phyloP scores from a whole-genome alignment of 1,284 basidiomycete species.

The Cutaneotrichosporon arboriforme region DNA sequence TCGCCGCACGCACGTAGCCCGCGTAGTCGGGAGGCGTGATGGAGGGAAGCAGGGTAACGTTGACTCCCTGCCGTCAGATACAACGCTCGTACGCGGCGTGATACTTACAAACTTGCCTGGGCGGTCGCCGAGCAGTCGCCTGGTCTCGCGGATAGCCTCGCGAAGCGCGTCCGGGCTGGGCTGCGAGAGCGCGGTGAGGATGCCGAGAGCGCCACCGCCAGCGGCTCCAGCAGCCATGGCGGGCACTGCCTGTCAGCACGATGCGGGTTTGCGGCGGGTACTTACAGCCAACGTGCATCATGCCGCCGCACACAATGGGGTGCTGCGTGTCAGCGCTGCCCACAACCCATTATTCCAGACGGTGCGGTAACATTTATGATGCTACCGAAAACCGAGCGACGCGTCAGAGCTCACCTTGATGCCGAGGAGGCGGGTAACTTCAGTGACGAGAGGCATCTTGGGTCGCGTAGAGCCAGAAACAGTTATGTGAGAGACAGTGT shows the following conservation, averaged over 20 bases:
- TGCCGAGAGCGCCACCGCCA: conserved; percentile 78
- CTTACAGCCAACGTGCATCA: conserved; percentile 13
- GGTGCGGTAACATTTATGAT: too few species aligned
- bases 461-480: too few species aligned
- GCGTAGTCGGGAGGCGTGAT: conserved; percentile 87
- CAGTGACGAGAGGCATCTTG: conserved; percentile 48
- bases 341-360: too few species aligned
- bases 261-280: neutral
- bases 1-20: conserved; percentile 71
- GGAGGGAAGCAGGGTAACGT: conserved; percentile 81
- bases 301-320: conserved; percentile 59
- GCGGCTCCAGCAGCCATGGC: conserved; percentile 62
- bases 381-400: too few species aligned
- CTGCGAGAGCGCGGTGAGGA: conserved; percentile 80
- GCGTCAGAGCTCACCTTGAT: conserved; percentile 22
- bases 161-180: conserved; percentile 77
- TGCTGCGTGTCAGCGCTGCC: conserved; percentile 41
- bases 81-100: too few species aligned
- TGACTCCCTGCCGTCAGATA: conserved; percentile 60
- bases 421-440: conserved; percentile 49
- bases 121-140: conserved; percentile 53
- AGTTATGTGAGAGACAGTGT: too few species aligned
- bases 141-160: conserved; percentile 74
- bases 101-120: conserved; percentile 59
- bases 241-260: neutral